Evolutionary conservation across 2,329 filamentous ascomycete genomes (phyloP), one percentile per base, ranked within the genome.

Genomic region (Fusarium sp.): DNA sequence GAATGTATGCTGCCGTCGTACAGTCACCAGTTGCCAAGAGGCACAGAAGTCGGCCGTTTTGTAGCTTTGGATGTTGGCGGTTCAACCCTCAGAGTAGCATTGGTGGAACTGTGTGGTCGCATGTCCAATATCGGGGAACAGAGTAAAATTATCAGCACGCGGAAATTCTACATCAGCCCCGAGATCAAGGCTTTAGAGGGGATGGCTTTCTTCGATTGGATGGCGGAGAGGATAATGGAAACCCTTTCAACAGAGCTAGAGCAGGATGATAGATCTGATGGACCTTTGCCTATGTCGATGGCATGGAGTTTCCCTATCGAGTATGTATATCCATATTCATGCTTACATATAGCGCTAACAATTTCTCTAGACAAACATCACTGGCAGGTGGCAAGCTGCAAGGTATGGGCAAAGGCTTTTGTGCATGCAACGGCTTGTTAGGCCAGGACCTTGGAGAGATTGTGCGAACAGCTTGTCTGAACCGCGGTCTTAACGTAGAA

Each of bases 301-400:
- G 88, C 90, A 8, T 92, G 90, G 89, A 91, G 89, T 63, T 92
- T 92, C 72, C 90, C 90, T 27, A 88, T 92, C 46, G 87, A 91
- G 88, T 83, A 30, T 29, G 49, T 43, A 46, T 40, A n/a, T 32
- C 44, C 22, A 22, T 42, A 53, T 16, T 20, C 27, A 15, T 53
- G 29, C 32, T 30, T 52, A 22, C 49, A 38, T 66, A 27, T 25
- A 47, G 66, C 50, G 25, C 76, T 80, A 64, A 80, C 73, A 58
- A 55, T 2, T 42, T 27, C 42, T 3, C 22, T 5, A 90, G 89
- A 70, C 90, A 92, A 86, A 89, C 88, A 15, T 90, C 89, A 5
- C 79, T 90, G 30, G 85, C 85, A 51, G 85, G 87, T 51, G 90
- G 89, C 53, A 85, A 84, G 66, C 80, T 92, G 25, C 84, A 85